These are phyloP conservation scores for Inga leiocalycina DNA, from an alignment of 306 rosid genomes.

Conservation along the genomic window DNA sequence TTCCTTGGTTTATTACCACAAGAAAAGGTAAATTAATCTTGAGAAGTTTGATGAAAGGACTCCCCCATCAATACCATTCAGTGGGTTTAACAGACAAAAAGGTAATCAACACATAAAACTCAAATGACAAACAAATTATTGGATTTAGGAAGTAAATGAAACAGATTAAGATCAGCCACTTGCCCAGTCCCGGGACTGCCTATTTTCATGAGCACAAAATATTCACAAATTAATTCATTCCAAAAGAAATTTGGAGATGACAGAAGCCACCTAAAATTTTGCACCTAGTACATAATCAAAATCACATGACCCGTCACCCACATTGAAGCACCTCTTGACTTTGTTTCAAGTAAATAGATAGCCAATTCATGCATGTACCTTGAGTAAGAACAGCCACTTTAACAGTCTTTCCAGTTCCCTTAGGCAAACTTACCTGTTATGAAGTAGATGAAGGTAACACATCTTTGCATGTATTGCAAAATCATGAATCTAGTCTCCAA, in stretches of 20 bases:
- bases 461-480: slow-evolving; percentile 5
- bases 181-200: not conserved
- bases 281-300: slow-evolving; percentile 10
- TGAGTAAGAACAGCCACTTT: slow-evolving; percentile 98
- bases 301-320: not conserved
- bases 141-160: not conserved
- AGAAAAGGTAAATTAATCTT: not conserved
- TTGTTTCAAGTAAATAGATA: not conserved
- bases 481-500: slow-evolving; percentile 22
- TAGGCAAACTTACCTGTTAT: slow-evolving; percentile 86
- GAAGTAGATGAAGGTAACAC: slow-evolving; percentile 9
- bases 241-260: not conserved
- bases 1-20: not conserved
- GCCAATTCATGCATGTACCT: slow-evolving; percentile 47
- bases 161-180: not conserved
- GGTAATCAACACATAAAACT: not conserved
- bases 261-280: not conserved
- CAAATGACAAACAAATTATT: not conserved
- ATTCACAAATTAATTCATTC: not conserved
- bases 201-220: not conserved
- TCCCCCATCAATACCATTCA: not conserved
- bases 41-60: not conserved
- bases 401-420: slow-evolving; percentile 94
- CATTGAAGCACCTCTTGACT: not conserved
- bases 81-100: not conserved